phyloP scores from a whole-genome alignment of 2,329 filamentous ascomycete species.

The Teratosphaeria epicoccoides region DNA sequence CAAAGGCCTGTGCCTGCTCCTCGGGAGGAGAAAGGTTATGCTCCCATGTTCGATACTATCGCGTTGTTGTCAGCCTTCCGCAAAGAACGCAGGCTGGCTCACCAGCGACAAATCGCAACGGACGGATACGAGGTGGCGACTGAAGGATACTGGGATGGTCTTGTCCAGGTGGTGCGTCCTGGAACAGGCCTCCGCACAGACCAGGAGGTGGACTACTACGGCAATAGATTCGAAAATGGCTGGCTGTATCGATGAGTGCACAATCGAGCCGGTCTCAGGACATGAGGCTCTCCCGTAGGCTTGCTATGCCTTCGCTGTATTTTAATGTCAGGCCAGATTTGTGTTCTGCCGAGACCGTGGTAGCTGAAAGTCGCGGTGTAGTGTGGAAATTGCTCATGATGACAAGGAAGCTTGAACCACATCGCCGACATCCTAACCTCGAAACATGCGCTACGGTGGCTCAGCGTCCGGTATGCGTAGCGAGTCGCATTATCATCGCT shows the following conservation, averaged over 20 bases:
- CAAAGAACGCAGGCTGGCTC: constrained; percentile 41
- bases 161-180: constrained; percentile 46
- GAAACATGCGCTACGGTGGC: too few relatives aligned
- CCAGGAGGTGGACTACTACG: constrained; percentile 26
- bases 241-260: constrained; percentile 18
- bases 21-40: background rate
- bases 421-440: too few relatives aligned
- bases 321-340: too few relatives aligned
- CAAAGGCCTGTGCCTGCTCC: background rate
- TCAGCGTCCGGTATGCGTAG: too few relatives aligned
- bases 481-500: too few relatives aligned
- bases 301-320: too few relatives aligned
- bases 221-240: constrained; percentile 20
- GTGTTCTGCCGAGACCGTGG: too few relatives aligned
- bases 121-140: constrained; percentile 30
- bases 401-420: too few relatives aligned
- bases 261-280: background rate
- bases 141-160: constrained; percentile 50
- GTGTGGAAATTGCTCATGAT: too few relatives aligned
- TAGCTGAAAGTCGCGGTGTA: too few relatives aligned
- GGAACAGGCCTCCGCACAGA: constrained; percentile 14
- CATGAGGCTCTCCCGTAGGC: too few relatives aligned
- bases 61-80: constrained; percentile 45
- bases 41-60: constrained; percentile 39
- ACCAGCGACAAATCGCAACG: constrained; percentile 27